A percentile compares a stretch with the other conserved stretches of the same genome.
These are phyloP conservation scores for Hypoxylon sp. DNA, from an alignment of 2,329 filamentous ascomycete genomes.

Conservation along the genomic window DNA sequence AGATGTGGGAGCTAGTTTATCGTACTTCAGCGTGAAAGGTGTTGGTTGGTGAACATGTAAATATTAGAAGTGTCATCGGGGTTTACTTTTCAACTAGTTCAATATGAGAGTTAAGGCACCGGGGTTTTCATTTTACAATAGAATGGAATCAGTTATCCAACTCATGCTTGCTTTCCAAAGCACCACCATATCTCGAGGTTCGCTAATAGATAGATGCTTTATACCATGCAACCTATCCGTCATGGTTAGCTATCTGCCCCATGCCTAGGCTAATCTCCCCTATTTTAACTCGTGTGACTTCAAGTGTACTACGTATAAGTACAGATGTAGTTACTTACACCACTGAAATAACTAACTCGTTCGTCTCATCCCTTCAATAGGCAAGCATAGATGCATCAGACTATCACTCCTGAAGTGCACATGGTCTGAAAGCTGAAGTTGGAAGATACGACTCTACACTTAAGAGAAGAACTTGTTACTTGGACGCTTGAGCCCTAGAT, in stretches of 20 bases:
- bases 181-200: too few relatives aligned
- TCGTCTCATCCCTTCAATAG: too few relatives aligned
- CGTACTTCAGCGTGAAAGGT: neutral
- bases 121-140: neutral
- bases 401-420: neutral
- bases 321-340: too few relatives aligned
- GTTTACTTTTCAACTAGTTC: neutral
- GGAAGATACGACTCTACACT: neutral
- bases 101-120: neutral
- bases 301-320: too few relatives aligned
- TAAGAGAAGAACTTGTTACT: slow-evolving; percentile 53
- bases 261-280: too few relatives aligned
- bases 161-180: too few relatives aligned
- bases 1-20: neutral
- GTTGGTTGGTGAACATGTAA: neutral
- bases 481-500: slow-evolving; percentile 64
- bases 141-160: too few relatives aligned
- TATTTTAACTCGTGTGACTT: too few relatives aligned
- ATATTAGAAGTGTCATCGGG: neutral
- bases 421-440: neutral
- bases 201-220: too few relatives aligned
- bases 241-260: too few relatives aligned
- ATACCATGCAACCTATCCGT: too few relatives aligned
- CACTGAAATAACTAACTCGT: too few relatives aligned
- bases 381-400: neutral